Evolutionary conservation across 208 protist genomes (phyloP).

Genomic region (Borovskyia barvae): DNA sequence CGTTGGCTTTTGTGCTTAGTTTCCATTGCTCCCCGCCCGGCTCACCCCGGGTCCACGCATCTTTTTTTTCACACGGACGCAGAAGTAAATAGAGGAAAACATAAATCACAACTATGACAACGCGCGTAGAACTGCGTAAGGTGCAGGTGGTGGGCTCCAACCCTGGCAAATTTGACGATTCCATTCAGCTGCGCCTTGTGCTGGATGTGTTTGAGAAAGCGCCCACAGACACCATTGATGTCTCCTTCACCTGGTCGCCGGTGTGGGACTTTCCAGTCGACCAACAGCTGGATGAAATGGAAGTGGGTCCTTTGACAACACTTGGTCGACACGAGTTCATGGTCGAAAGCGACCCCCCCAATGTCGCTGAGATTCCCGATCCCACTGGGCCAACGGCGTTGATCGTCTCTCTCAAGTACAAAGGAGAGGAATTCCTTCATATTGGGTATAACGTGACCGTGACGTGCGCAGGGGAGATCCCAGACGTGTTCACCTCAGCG

Average conservation of each 20-base stretch:
- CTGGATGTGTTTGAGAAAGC: conserved; percentile 69
- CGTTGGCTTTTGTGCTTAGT: no score
- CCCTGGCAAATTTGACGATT: conserved; percentile 43
- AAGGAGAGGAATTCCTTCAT: conserved; percentile 69
- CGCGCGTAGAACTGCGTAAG: conserved; percentile 57
- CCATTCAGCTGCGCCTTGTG: conserved; percentile 50
- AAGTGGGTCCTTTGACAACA: conserved; percentile 64
- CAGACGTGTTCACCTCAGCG: conserved; percentile 67
- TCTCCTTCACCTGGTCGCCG: conserved; percentile 75
- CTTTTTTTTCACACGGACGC: neutral
- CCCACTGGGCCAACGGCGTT: conserved; percentile 80
- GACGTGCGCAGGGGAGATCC: conserved; percentile 61
- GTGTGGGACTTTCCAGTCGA: conserved; percentile 85
- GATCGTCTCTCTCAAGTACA: conserved; percentile 66
- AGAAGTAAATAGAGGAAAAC: neutral
- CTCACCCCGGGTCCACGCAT: no score
- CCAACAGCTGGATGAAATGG: conserved; percentile 77
- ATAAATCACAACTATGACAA: conserved; percentile 30
- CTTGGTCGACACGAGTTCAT: conserved; percentile 69
- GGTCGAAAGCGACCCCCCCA: conserved; percentile 65
- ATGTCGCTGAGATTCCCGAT: conserved; percentile 67
- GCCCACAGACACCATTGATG: conserved; percentile 48
- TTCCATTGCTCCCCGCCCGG: no score
- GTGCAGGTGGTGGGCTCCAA: conserved; percentile 42
- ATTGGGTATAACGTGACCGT: conserved; percentile 72